Conservation (phyloP, 2,329 filamentous ascomycete genomes). For the Pseudodiploospora longispora region DNA sequence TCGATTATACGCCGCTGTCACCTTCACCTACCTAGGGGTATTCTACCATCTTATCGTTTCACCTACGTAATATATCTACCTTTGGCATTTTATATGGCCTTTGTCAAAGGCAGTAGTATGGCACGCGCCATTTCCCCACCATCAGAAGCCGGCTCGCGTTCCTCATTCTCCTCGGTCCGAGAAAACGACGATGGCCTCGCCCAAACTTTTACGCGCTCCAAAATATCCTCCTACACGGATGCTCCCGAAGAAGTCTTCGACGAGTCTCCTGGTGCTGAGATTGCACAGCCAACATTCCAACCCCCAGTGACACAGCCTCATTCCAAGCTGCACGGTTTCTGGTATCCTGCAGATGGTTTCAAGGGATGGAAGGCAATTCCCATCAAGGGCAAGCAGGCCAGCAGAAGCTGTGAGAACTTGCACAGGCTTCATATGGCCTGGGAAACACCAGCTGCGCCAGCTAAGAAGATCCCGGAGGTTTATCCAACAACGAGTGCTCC, state of each 20-base stretch:
- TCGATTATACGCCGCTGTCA: background rate
- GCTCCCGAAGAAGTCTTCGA: constrained; percentile 44
- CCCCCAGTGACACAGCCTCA: constrained; percentile 47
- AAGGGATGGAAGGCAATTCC: constrained; percentile 56
- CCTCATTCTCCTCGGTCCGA: constrained; percentile 55
- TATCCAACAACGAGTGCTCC: constrained; percentile 41
- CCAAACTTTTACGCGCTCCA: constrained; percentile 56
- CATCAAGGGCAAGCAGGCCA: constrained; percentile 49
- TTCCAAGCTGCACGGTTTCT: constrained; percentile 50
- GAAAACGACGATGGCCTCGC: constrained; percentile 51
- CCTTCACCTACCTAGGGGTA: background rate
- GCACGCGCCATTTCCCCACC: constrained; percentile 27
- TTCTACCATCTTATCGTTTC: background rate
- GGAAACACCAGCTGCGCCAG: constrained; percentile 33
- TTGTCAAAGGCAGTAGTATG: constrained; percentile 28
- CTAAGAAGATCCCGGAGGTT: constrained; percentile 20
- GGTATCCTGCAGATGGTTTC: constrained; percentile 50
- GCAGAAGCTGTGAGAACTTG: constrained; percentile 54
- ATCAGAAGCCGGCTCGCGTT: constrained; percentile 35
- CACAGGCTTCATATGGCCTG: constrained; percentile 48
- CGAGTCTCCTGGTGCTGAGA: constrained; percentile 35
- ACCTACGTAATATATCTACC: constrained; percentile 4
- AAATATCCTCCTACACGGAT: constrained; percentile 50
- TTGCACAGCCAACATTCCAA: constrained; percentile 38
- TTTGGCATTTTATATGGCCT: constrained; percentile 14